These are phyloP conservation scores for Tetrastigma voinierianum DNA, from an alignment of 164 flowering plant genomes.

Conservation along the genomic window DNA sequence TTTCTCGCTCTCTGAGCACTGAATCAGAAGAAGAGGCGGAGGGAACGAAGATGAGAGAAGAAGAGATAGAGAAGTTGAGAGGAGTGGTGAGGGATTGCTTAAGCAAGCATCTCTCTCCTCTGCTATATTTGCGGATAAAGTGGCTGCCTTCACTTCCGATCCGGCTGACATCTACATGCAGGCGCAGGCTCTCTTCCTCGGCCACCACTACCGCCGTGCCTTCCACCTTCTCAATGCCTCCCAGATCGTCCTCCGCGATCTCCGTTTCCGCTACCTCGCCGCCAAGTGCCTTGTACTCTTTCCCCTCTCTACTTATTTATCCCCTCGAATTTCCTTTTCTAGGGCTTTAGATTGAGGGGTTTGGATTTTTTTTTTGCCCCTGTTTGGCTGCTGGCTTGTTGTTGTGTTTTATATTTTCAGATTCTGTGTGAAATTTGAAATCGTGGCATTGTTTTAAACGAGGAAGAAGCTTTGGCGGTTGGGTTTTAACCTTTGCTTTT, in stretches of 20 bases:
- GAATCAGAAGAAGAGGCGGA: too few relatives aligned
- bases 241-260: conserved; percentile 79
- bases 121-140: conserved; percentile 96
- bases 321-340: not conserved
- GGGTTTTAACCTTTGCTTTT: too few relatives aligned
- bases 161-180: conserved; percentile 97
- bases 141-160: conserved; percentile 85
- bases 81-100: conserved; percentile 94
- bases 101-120: conserved; percentile 95
- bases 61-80: conserved; percentile 77
- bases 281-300: conserved; percentile 82
- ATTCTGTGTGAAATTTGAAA: too few relatives aligned
- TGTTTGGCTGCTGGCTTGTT: too few relatives aligned
- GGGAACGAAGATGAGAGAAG: conserved; percentile 54
- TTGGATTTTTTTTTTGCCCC: too few relatives aligned
- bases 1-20: not conserved
- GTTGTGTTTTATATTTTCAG: too few relatives aligned
- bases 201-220: conserved; percentile 62
- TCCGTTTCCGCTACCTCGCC: conserved; percentile 93
- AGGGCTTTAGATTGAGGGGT: too few relatives aligned
- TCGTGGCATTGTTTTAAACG: too few relatives aligned
- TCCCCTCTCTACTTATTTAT: not conserved
- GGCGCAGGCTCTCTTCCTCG: conserved; percentile 82
- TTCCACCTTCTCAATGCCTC: conserved; percentile 88
- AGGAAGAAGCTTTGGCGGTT: too few relatives aligned